phyloP scores from a whole-genome alignment of 495 filamentous ascomycete species.

The Xanthoparmelia taractica region DNA sequence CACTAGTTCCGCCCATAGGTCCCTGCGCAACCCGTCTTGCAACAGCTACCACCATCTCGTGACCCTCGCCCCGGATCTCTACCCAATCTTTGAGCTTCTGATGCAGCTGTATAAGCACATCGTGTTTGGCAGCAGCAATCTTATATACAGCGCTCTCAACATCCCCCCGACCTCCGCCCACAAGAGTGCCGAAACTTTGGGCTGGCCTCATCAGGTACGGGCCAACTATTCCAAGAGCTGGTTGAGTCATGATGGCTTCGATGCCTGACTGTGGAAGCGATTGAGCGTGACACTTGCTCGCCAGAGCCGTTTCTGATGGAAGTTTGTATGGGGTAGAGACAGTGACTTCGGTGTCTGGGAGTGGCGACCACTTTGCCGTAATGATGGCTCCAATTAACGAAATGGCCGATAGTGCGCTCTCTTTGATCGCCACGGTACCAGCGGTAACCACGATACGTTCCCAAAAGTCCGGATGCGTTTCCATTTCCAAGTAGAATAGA shows the following conservation, averaged over 20 bases:
- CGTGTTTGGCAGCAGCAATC: constrained; percentile 53
- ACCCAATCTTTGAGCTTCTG: constrained; percentile 30
- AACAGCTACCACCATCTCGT: constrained; percentile 41
- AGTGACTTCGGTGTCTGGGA: constrained; percentile 27
- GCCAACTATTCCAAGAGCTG: constrained; percentile 45
- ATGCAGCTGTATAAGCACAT: constrained; percentile 44
- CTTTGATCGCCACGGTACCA: constrained; percentile 51
- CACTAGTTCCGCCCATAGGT: constrained; percentile 35
- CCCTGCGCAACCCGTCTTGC: constrained; percentile 40
- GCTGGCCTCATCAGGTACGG: constrained; percentile 55
- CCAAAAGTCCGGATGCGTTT: constrained; percentile 45
- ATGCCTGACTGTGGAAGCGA: constrained; percentile 41
- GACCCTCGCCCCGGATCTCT: constrained; percentile 32
- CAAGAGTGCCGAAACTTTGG: constrained; percentile 49
- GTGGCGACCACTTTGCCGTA: constrained; percentile 46
- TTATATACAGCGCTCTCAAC: constrained; percentile 52
- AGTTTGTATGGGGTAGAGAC: constrained; percentile 35
- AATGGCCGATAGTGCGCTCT: constrained; percentile 49
- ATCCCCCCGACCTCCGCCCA: constrained; percentile 51
- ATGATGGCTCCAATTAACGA: constrained; percentile 46
- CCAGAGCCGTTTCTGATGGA: constrained; percentile 38
- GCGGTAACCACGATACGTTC: constrained; percentile 44
- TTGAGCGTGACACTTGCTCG: constrained; percentile 33
- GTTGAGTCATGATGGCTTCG: constrained; percentile 46
- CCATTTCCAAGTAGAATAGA: constrained; percentile 50